phyloP scores from a whole-genome alignment of 345 rosid genomes.

The Stellera chamaejasme region DNA sequence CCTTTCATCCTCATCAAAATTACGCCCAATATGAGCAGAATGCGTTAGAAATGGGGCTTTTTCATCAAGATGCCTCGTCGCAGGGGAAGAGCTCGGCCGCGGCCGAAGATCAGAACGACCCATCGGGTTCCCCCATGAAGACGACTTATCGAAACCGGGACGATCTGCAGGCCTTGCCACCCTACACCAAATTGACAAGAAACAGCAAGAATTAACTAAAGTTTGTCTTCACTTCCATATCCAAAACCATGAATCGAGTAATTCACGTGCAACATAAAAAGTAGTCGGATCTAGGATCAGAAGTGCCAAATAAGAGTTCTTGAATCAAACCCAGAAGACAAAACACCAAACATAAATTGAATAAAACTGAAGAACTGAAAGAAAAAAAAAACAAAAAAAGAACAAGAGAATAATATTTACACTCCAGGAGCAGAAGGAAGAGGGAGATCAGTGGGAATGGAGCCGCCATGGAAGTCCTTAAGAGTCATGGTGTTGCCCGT shows the following conservation, averaged over 20 bases:
- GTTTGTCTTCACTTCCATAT: constrained; percentile 16
- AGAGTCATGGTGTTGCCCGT: constrained; percentile 75
- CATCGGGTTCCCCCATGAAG: constrained; percentile 47
- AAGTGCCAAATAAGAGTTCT: constrained; percentile 3
- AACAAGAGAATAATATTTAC: constrained; percentile 31
- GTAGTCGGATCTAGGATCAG: constrained; percentile 15
- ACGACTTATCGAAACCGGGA: constrained; percentile 42
- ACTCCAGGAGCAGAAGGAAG: constrained; percentile 94
- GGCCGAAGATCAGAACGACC: constrained; percentile 52
- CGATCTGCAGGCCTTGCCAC: constrained; percentile 45
- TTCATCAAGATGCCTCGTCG: constrained; percentile 58
- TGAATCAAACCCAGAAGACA: background rate
- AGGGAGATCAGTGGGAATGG: constrained; percentile 75
- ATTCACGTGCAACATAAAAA: background rate
- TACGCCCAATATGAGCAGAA: constrained; percentile 48
- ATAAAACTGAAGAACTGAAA: background rate
- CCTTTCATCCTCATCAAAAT: constrained; percentile 80
- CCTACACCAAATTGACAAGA: constrained; percentile 21
- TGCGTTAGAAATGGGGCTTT: constrained; percentile 56
- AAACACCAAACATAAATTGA: background rate
- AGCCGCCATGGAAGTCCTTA: constrained; percentile 91
- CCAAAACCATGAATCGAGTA: constrained; percentile 3
- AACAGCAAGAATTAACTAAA: constrained; percentile 8
- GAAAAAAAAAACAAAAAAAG: too few relatives aligned
- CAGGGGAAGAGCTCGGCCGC: constrained; percentile 57